Percentiles rank a stretch among this genome's conserved stretches.
Conservation (phyloP, 2,329 filamentous ascomycete species). For the Juglanconis oblonga region DNA sequence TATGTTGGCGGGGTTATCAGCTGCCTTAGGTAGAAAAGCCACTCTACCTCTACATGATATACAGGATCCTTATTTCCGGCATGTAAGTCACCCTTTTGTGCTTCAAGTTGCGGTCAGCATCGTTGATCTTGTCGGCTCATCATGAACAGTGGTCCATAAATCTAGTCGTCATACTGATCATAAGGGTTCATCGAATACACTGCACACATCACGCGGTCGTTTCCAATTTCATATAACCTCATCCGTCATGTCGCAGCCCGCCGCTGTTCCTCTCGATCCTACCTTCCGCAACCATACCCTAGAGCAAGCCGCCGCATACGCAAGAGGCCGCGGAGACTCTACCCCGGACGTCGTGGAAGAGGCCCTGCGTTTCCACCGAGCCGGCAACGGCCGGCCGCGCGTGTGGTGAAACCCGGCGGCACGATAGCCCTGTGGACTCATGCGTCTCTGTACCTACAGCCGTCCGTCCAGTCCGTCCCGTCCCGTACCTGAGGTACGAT, state of each 20-base stretch:
- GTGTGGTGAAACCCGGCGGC: slow-evolving; percentile 44
- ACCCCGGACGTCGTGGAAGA: slow-evolving; percentile 20
- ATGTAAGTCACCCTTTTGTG: too few relatives aligned
- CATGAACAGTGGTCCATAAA: too few relatives aligned
- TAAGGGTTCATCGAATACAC: too few relatives aligned
- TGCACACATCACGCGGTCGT: too few relatives aligned
- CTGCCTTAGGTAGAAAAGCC: too few relatives aligned
- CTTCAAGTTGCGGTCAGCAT: too few relatives aligned
- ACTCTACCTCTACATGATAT: too few relatives aligned
- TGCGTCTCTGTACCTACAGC: slow-evolving; percentile 21
- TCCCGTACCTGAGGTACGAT: background rate
- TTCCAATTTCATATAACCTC: too few relatives aligned
- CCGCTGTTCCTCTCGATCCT: slow-evolving; percentile 18
- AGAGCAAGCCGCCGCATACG: slow-evolving; percentile 25
- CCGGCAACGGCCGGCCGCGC: slow-evolving; percentile 30
- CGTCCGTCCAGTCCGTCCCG: slow-evolving; percentile 19
- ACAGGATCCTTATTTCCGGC: too few relatives aligned
- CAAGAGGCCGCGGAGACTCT: slow-evolving; percentile 22
- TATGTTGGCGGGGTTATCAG: too few relatives aligned
- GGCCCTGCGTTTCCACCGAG: slow-evolving; percentile 23
- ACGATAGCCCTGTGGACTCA: slow-evolving; percentile 43
- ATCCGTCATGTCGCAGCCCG: background rate
- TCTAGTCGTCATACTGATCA: too few relatives aligned
- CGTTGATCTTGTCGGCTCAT: too few relatives aligned
- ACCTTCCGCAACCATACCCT: slow-evolving; percentile 26